These are phyloP conservation scores for Pleurotus tuber-regium DNA, from an alignment of 768 basidiomycete genomes.

Conservation along the genomic window DNA sequence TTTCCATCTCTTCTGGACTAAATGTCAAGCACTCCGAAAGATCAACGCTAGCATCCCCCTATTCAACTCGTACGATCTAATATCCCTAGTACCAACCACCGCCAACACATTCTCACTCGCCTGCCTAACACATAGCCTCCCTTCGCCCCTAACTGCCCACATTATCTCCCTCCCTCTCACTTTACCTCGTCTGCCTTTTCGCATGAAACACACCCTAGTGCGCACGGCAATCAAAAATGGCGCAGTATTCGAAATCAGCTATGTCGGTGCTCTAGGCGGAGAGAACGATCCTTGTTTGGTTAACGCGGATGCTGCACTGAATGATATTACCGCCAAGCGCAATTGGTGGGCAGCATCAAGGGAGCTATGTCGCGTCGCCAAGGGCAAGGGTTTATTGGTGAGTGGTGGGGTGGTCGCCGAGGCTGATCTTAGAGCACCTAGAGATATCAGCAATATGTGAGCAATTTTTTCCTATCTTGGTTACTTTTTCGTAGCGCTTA, in stretches of 20 bases:
- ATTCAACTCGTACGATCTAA: slow-evolving; percentile 69
- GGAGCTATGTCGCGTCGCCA: slow-evolving; percentile 77
- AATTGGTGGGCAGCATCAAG: slow-evolving; percentile 85
- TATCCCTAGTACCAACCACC: slow-evolving; percentile 75
- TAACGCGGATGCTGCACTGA: slow-evolving; percentile 49
- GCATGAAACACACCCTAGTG: slow-evolving; percentile 81
- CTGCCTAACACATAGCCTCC: slow-evolving; percentile 75
- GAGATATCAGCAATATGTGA: slow-evolving; percentile 76
- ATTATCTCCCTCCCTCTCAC: slow-evolving; percentile 80
- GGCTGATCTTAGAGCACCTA: slow-evolving; percentile 65
- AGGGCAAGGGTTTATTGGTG: slow-evolving; percentile 73
- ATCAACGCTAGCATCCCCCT: slow-evolving; percentile 65
- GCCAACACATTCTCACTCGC: slow-evolving; percentile 71
- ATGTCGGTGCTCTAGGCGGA: slow-evolving; percentile 70
- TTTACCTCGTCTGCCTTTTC: slow-evolving; percentile 72
- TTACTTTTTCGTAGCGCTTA: not conserved
- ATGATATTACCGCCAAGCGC: slow-evolving; percentile 55
- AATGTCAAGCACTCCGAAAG: slow-evolving; percentile 32
- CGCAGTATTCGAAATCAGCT: slow-evolving; percentile 78
- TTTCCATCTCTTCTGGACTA: not conserved
- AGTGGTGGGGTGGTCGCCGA: slow-evolving; percentile 64
- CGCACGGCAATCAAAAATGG: slow-evolving; percentile 81
- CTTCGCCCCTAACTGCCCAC: slow-evolving; percentile 75
- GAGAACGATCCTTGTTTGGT: slow-evolving; percentile 47
- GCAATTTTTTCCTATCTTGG: slow-evolving; percentile 18